A percentile compares a stretch with the other conserved stretches of the same genome.
Conservation (phyloP, 176 grass and related monocot species). For the Carex cristatella region DNA sequence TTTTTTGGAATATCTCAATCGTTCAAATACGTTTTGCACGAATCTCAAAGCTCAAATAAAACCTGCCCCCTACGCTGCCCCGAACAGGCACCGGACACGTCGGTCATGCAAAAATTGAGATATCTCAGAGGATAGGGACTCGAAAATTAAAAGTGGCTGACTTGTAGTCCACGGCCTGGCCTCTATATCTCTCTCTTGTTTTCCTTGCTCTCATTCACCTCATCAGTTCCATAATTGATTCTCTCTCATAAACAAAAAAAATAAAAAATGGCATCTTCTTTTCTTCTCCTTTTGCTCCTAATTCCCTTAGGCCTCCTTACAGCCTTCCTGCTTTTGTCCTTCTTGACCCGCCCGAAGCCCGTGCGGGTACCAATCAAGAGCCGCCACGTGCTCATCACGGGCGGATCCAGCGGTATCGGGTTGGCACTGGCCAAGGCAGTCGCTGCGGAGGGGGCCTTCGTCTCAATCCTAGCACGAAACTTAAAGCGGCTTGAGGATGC, state of each 20-base stretch:
- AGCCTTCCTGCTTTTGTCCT: conserved; percentile 40
- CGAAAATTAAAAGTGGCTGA: too few species aligned
- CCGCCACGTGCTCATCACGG: conserved; percentile 80
- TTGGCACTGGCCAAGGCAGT: conserved; percentile 61
- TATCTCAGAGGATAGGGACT: too few species aligned
- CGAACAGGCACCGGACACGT: too few species aligned
- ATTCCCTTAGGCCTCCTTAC: conserved; percentile 19
- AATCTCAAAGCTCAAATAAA: too few species aligned
- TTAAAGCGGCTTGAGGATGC: conserved; percentile 47
- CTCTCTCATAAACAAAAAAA: background rate
- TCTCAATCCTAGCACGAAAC: conserved; percentile 86
- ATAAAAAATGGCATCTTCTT: conserved; percentile 5
- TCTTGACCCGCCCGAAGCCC: conserved; percentile 47
- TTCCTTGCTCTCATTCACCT: background rate
- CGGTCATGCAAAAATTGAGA: too few species aligned
- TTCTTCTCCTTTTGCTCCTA: conserved; percentile 37
- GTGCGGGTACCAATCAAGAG: conserved; percentile 46
- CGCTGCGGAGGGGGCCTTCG: conserved; percentile 68
- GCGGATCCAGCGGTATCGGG: conserved; percentile 90
- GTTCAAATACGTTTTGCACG: too few species aligned
- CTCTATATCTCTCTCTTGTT: background rate
- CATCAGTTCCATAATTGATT: background rate
- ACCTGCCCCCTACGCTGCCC: too few species aligned
- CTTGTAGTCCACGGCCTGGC: too few species aligned
- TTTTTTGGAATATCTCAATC: too few species aligned